Evolutionary conservation across 805 yeast genomes (phyloP), one percentile per base, ranked within the genome.

Genomic region (Maudiozyma serrabonitensis): DNA sequence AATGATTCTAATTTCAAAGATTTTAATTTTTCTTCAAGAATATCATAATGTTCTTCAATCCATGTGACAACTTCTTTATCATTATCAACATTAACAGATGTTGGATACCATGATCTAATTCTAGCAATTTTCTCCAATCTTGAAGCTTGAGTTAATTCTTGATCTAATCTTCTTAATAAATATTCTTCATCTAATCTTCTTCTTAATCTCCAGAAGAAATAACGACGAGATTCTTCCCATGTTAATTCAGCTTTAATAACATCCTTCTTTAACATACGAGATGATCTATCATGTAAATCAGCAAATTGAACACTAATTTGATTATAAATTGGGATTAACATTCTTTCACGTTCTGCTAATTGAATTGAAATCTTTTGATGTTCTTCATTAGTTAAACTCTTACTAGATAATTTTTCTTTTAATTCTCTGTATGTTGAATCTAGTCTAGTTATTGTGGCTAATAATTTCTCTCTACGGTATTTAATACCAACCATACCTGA

Each of bases 401-500:
- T 56, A 52, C 75, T 80, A 47, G 78, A 69, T 60, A 84, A 67
- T 66, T 82, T 75, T 46, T 67, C 72, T 72, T 79, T 85, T 71
- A 84, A 76, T 43, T 75, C 80, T 52, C 79, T 80, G 69, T 88
- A 91, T 45, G 76, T 76, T 21, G 78, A 71, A 66, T 93, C 99
- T 56, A 93, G 75, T 70, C 99, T 82, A 55, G 79, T 78, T 95
- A 93, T 95, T 46, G 96, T 88, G n/a, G 80, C 79, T 54, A 89
- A 71, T 57, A 95, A 75, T 72, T 89, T 90, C 67, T 89, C 96
- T 62, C 95, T 85, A 71, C 96, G 84, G 78, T 85, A 93, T 73
- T 93, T 93, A 72, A 93, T 88, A 68, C 98, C 96, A 63, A 95
- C 99, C 90, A 93, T 88, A 69, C 98, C 99, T 66, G 91, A 96